Conservation (phyloP, 352 stramenopile genomes). For the Pythium diclinum region DNA sequence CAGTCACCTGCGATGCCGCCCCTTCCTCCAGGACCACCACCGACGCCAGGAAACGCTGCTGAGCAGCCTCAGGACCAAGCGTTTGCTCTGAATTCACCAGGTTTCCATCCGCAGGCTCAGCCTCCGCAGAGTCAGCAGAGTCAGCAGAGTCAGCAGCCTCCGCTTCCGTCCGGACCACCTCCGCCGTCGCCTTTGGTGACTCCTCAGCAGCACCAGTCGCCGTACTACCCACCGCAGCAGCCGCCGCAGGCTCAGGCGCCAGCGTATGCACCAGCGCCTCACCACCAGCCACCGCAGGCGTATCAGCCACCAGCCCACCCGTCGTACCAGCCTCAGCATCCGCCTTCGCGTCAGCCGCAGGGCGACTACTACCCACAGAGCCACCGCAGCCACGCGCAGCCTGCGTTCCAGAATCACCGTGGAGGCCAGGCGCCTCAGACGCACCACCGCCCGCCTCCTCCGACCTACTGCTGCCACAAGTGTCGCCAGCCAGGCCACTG, state of each 20-base stretch:
- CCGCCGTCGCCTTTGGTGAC: constrained; percentile 14
- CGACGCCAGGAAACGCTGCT: constrained; percentile 6
- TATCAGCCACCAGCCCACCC: constrained; percentile 13
- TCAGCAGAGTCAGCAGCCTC: constrained; percentile 5
- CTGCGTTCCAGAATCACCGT: background rate
- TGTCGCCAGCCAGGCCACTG: constrained; percentile 74
- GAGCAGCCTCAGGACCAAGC: background rate
- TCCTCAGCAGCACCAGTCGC: constrained; percentile 2
- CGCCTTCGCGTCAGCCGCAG: constrained; percentile 30
- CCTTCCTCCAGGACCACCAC: constrained; percentile 18
- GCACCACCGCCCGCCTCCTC: constrained; percentile 34
- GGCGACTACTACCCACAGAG: constrained; percentile 30
- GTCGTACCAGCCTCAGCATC: constrained; percentile 27
- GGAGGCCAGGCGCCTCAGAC: background rate
- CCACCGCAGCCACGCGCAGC: background rate
- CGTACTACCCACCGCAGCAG: constrained; percentile 10
- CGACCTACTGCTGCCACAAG: constrained; percentile 75
- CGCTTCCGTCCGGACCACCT: constrained; percentile 12
- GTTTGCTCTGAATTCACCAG: constrained; percentile 14
- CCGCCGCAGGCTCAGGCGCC: constrained; percentile 9
- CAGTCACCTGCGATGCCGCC: constrained; percentile 6
- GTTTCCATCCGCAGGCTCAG: constrained; percentile 13
- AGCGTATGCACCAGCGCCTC: background rate
- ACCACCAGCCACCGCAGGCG: constrained; percentile 10
- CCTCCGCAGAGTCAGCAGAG: background rate